Evolutionary conservation across 495 filamentous ascomycete species (phyloP).

Genomic region (Terfezia boudieri): DNA sequence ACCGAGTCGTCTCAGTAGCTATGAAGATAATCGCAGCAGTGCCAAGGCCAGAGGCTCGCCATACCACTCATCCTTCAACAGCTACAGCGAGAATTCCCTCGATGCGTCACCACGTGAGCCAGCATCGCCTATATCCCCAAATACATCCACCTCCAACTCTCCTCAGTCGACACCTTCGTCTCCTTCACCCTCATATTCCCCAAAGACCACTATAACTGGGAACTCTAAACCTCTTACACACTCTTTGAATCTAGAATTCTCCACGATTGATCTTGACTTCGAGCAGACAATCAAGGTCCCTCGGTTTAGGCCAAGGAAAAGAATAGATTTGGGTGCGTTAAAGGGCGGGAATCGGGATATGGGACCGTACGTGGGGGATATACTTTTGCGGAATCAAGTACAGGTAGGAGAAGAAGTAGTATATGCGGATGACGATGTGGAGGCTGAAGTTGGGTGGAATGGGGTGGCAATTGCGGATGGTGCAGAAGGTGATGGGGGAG

Average conservation of each 20-base stretch:
- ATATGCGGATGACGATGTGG: not conserved
- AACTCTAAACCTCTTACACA: not conserved
- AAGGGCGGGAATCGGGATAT: slow-evolving; percentile 15
- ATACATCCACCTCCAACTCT: not conserved
- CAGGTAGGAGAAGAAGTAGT: not conserved
- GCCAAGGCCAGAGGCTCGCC: not conserved
- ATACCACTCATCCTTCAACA: not conserved
- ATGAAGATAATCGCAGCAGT: not conserved
- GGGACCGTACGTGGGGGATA: slow-evolving; percentile 14
- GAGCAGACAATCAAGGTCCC: no score
- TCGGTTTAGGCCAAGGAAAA: no score
- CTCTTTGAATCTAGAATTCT: no score
- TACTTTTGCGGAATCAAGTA: slow-evolving; percentile 7
- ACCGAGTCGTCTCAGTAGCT: not conserved
- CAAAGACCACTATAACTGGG: not conserved
- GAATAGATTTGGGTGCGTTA: not conserved
- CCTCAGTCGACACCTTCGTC: not conserved
- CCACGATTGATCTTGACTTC: no score
- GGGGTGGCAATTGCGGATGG: not conserved
- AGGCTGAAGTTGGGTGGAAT: not conserved
- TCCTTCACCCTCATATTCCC: not conserved
- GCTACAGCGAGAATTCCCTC: not conserved
- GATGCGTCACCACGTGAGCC: not conserved
- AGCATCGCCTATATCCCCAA: not conserved
- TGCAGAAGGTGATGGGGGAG: not conserved